Conservation (phyloP, 2,329 filamentous ascomycete species). For the Chaetomium globosum region DNA sequence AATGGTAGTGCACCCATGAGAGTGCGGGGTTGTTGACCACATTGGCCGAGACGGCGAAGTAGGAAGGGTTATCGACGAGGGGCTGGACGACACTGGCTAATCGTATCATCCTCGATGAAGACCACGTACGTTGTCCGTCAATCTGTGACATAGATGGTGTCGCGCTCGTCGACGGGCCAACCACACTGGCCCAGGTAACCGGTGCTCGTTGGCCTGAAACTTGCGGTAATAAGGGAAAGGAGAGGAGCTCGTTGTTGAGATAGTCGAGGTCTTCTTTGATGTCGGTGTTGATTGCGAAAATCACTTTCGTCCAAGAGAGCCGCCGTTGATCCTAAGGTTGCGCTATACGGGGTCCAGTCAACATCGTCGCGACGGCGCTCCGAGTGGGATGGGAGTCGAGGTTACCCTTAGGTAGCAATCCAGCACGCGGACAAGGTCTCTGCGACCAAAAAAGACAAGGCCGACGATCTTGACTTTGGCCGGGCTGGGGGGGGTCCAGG, state of each 20-base stretch:
- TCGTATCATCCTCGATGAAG: neutral
- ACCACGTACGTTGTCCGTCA: neutral
- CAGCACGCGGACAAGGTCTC: neutral
- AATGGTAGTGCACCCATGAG: neutral
- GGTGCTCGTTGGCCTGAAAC: neutral
- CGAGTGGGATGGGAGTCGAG: neutral
- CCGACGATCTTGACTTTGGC: slow-evolving; percentile 1
- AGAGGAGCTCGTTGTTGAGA: neutral
- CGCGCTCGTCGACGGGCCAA: neutral
- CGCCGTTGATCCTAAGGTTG: neutral
- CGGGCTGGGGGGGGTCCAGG: neutral
- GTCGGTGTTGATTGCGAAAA: neutral
- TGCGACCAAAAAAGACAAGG: neutral
- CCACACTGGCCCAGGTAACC: neutral
- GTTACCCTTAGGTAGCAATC: slow-evolving; percentile 1
- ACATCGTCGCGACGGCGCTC: neutral
- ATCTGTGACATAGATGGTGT: slow-evolving; percentile 3
- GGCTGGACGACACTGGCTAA: neutral
- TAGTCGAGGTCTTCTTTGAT: slow-evolving; percentile 1
- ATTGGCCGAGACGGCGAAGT: neutral
- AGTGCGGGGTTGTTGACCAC: neutral
- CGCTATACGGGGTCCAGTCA: neutral
- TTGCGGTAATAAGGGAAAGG: neutral
- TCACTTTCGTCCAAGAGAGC: neutral
- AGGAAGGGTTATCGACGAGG: neutral